phyloP scores from a whole-genome alignment of 331 rosid genomes.

The Malus hybrid region DNA sequence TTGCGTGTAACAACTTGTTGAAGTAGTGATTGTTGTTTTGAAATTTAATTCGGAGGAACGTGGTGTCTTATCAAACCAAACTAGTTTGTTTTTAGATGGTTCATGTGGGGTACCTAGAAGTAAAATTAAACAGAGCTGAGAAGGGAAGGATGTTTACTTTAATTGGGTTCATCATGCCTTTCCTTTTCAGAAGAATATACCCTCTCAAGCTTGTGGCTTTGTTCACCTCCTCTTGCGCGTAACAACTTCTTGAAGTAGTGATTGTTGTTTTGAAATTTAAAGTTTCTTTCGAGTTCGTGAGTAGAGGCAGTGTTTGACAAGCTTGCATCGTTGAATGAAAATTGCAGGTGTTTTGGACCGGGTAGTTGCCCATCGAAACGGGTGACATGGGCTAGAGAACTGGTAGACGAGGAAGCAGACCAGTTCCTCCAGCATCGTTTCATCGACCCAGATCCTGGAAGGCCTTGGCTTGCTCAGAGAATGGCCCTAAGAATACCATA shows the following conservation, averaged over 20 bases:
- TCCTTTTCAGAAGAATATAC: background rate
- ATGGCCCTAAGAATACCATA: slow-evolving; percentile 66
- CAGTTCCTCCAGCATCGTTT: slow-evolving; percentile 58
- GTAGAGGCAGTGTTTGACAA: background rate
- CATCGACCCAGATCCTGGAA: slow-evolving; percentile 61
- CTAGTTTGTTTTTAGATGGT: background rate
- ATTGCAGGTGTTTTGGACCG: slow-evolving; percentile 67
- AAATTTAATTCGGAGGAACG: background rate
- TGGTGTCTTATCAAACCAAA: background rate
- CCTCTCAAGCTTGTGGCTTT: background rate
- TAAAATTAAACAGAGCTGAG: background rate
- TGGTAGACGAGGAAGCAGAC: slow-evolving; percentile 53
- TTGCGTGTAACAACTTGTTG: background rate
- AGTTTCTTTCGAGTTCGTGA: background rate
- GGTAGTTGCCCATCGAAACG: slow-evolving; percentile 59
- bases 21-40: no score
- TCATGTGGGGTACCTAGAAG: background rate
- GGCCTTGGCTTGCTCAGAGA: slow-evolving; percentile 82
- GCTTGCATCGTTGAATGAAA: slow-evolving; percentile 11
- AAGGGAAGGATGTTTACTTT: background rate
- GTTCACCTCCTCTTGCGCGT: background rate
- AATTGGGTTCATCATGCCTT: background rate
- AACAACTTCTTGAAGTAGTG: background rate
- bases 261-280: background rate
- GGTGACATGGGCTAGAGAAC: slow-evolving; percentile 62